Conservation (phyloP, 805 yeast species). For the Kazachstania kunashirensis region DNA sequence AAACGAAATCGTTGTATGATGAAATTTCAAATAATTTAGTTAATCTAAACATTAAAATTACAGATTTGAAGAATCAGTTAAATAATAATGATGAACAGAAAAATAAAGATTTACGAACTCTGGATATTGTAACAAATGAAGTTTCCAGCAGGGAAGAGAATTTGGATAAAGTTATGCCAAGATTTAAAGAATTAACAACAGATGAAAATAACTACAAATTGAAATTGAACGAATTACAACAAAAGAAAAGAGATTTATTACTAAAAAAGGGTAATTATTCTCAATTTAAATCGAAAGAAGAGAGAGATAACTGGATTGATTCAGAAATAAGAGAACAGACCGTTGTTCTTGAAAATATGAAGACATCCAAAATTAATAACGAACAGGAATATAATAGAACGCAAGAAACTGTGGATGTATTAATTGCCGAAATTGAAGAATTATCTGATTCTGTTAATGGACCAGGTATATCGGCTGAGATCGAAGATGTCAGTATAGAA, state of each 20-base stretch:
- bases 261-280: constrained; percentile 63
- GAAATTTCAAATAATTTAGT: constrained; percentile 43
- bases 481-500: constrained; percentile 26
- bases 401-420: constrained; percentile 13
- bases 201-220: constrained; percentile 35
- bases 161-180: constrained; percentile 34
- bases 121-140: constrained; percentile 17
- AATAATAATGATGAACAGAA: constrained; percentile 27
- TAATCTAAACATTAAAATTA: constrained; percentile 38
- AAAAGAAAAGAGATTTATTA: constrained; percentile 50
- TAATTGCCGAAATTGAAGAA: constrained; percentile 27
- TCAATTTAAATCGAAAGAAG: constrained; percentile 43
- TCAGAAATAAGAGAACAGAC: constrained; percentile 37
- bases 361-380: constrained; percentile 8
- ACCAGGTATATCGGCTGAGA: constrained; percentile 25
- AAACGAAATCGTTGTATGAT: constrained; percentile 40
- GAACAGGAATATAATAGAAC: constrained; percentile 5
- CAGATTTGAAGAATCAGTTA: constrained; percentile 34
- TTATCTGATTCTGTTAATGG: constrained; percentile 34
- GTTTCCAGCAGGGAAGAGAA: constrained; percentile 33
- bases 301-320: constrained; percentile 61
- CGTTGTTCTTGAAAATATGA: constrained; percentile 21
- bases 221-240: constrained; percentile 34
- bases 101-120: constrained; percentile 21
- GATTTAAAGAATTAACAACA: constrained; percentile 31